Conservation (phyloP, 2,329 filamentous ascomycete genomes). For the Trichoderma simmonsii region DNA sequence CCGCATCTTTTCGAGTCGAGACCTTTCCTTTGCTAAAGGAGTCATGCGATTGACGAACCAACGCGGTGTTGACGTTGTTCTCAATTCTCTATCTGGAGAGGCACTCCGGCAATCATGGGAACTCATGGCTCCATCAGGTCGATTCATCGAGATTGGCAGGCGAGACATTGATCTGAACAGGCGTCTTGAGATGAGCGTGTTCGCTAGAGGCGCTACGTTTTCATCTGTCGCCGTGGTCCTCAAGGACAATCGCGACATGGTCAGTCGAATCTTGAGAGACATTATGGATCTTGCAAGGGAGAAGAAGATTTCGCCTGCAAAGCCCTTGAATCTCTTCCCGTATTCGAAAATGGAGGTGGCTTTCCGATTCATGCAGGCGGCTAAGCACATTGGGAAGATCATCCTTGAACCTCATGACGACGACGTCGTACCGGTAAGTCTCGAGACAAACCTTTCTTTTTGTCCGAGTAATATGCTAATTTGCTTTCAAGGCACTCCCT, state of each 20-base stretch:
- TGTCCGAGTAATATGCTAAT: not conserved
- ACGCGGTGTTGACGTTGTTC: not conserved
- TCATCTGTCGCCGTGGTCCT: not conserved
- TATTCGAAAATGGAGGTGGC: not conserved
- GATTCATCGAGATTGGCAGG: not conserved
- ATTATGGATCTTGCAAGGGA: not conserved
- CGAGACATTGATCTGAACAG: not conserved
- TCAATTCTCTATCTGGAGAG: not conserved
- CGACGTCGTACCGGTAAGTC: not conserved
- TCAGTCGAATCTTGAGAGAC: not conserved
- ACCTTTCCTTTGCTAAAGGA: not conserved
- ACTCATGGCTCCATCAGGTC: not conserved
- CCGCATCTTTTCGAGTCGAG: not conserved
- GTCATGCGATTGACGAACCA: not conserved
- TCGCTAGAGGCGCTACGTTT: not conserved
- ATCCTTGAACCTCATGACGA: not conserved
- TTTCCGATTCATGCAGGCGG: not conserved
- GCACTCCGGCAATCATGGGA: not conserved
- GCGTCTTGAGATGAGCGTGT: not conserved
- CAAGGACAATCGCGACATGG: not conserved
- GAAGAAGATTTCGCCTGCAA: not conserved
- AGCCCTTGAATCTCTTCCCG: not conserved
- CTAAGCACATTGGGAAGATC: not conserved
- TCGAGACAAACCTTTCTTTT: not conserved
- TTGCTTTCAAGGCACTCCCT: not conserved